Evolutionary conservation across 2,329 filamentous ascomycete species (phyloP).

Genomic region (Clonostachys rhizophaga): DNA sequence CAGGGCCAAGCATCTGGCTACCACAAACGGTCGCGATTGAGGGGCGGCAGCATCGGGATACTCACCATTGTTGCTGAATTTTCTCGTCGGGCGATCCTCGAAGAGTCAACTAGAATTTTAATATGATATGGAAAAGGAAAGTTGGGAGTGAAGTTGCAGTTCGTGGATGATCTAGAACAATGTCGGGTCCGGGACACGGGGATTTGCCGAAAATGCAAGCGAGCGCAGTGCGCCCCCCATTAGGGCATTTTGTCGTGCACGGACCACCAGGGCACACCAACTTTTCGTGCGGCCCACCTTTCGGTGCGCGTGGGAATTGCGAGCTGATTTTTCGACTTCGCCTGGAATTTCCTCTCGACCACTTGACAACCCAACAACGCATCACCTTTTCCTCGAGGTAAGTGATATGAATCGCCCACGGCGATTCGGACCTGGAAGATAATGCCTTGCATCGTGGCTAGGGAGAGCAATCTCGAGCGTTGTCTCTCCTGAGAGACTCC

Average conservation of each 20-base stretch:
- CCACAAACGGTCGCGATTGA: too few relatives aligned
- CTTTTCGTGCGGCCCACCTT: constrained; percentile 2
- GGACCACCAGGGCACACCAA: constrained; percentile 34
- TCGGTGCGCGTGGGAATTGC: not conserved
- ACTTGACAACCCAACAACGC: constrained; percentile 2
- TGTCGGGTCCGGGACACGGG: constrained; percentile 7
- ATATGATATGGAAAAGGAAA: constrained; percentile 14
- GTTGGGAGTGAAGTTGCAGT: constrained; percentile 15
- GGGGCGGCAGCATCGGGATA: constrained; percentile 7
- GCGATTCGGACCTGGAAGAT: constrained; percentile 28
- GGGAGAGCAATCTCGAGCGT: constrained; percentile 54
- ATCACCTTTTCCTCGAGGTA: constrained; percentile 34
- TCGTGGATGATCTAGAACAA: too few relatives aligned
- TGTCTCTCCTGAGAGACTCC: constrained; percentile 7
- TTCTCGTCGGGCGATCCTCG: constrained; percentile 64
- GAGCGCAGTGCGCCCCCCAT: constrained; percentile 21
- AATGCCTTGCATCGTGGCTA: constrained; percentile 48
- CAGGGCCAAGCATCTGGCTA: not conserved
- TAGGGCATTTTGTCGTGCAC: constrained; percentile 39
- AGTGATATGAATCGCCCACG: constrained; percentile 23
- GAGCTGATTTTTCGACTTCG: constrained; percentile 7
- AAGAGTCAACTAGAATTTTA: constrained; percentile 44
- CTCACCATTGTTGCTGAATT: constrained; percentile 57
- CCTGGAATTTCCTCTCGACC: constrained; percentile 2
- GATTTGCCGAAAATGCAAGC: constrained; percentile 25